These are phyloP conservation scores for Centella asiatica DNA, from an alignment of 129 eudicot genomes.

Conservation along the genomic window DNA sequence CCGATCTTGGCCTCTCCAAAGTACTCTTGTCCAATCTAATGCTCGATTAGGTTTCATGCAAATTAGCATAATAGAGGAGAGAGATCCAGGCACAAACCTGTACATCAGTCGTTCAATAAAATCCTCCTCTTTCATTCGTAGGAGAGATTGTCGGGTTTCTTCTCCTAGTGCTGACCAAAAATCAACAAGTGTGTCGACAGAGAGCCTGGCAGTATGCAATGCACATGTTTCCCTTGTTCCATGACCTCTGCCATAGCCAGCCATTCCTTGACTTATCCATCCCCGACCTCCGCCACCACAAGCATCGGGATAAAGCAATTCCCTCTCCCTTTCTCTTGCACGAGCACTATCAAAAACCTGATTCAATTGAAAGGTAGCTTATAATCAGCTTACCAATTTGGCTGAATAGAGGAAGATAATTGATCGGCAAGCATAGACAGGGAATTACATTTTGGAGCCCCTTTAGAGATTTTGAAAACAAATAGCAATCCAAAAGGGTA, in stretches of 20 bases:
- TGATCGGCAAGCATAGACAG: not conserved
- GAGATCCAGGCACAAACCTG: slow-evolving; percentile 35
- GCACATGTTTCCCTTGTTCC: slow-evolving; percentile 96
- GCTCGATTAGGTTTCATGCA: no score
- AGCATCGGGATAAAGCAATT: slow-evolving; percentile 90
- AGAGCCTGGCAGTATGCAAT: slow-evolving; percentile 89
- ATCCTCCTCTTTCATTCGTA: slow-evolving; percentile 98
- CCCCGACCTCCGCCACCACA: slow-evolving; percentile 98
- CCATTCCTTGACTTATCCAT: slow-evolving; percentile 94
- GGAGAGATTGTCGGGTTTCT: slow-evolving; percentile 76
- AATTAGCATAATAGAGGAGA: slow-evolving; percentile 1
- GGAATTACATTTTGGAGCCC: slow-evolving; percentile 75
- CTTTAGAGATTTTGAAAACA: slow-evolving; percentile 70
- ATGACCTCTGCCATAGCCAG: slow-evolving; percentile 90
- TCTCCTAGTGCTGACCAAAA: slow-evolving; percentile 98
- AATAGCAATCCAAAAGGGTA: slow-evolving; percentile 82
- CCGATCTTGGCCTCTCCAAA: no score
- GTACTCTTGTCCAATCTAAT: no score
- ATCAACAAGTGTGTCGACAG: slow-evolving; percentile 93
- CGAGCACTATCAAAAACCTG: slow-evolving; percentile 96
- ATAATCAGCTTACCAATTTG: slow-evolving; percentile 11
- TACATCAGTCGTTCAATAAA: slow-evolving; percentile 87
- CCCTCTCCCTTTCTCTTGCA: slow-evolving; percentile 90
- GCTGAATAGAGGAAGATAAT: not conserved
- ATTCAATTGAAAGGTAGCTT: slow-evolving; percentile 18